Conservation (phyloP, 306 rosid genomes). For the Rosa chinensis region DNA sequence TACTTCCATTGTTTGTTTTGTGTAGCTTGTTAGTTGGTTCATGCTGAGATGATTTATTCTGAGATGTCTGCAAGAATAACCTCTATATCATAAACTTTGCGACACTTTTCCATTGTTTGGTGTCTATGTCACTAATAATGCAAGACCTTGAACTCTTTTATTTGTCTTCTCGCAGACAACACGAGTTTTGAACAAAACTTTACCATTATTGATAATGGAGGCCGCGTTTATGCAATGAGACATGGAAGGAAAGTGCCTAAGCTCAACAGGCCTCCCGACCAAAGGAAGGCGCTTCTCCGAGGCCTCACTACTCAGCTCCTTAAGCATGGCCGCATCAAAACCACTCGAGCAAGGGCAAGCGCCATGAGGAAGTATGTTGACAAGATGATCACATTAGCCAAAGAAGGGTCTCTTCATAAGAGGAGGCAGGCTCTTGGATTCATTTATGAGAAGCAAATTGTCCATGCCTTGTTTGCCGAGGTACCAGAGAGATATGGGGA, state of each 20-base stretch:
- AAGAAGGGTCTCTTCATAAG: slow-evolving; percentile 91
- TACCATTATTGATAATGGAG: slow-evolving; percentile 58
- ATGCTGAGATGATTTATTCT: background rate
- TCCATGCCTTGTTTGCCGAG: slow-evolving; percentile 93
- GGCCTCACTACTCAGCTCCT: slow-evolving; percentile 97
- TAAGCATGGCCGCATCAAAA: slow-evolving; percentile 87
- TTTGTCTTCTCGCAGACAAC: slow-evolving; percentile 44
- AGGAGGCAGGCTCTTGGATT: slow-evolving; percentile 97
- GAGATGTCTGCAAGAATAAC: background rate
- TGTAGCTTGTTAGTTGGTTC: background rate
- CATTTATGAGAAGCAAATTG: slow-evolving; percentile 92
- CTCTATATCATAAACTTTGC: background rate
- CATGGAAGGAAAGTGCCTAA: slow-evolving; percentile 88
- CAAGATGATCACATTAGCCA: slow-evolving; percentile 93
- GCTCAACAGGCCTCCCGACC: slow-evolving; percentile 97
- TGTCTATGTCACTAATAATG: background rate
- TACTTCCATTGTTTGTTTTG: background rate
- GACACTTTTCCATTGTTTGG: background rate
- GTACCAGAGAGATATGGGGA: slow-evolving; percentile 86
- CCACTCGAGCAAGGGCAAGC: slow-evolving; percentile 94
- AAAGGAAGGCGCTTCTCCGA: slow-evolving; percentile 78
- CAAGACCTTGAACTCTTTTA: slow-evolving; percentile 3
- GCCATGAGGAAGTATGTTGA: slow-evolving; percentile 91
- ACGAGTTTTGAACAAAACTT: slow-evolving; percentile 48
- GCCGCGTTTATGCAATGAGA: slow-evolving; percentile 83